Evolutionary conservation across 1,139 yeast genomes (phyloP).

Genomic region (Pichia terricola): DNA sequence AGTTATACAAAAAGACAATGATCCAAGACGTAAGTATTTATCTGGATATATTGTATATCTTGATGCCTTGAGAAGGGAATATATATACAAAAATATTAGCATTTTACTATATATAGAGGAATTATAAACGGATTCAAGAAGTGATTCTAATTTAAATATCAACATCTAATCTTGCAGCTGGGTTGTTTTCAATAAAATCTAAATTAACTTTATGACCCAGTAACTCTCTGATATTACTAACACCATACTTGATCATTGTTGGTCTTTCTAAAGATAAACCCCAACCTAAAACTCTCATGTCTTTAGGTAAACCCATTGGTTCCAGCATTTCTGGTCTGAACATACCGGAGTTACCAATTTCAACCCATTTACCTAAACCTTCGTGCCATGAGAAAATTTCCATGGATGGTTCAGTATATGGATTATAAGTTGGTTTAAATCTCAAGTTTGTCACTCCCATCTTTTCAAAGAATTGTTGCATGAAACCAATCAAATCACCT

Average conservation of each 20-base stretch:
- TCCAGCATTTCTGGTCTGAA: slow-evolving; percentile 99
- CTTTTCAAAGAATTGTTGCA: slow-evolving; percentile 93
- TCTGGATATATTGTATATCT: too few relatives aligned
- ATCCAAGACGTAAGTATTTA: too few relatives aligned
- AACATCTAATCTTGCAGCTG: slow-evolving; percentile 94
- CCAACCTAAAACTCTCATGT: slow-evolving; percentile 93
- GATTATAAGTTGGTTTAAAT: slow-evolving; percentile 98
- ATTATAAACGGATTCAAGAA: too few relatives aligned
- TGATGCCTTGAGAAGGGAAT: too few relatives aligned
- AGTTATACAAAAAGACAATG: too few relatives aligned
- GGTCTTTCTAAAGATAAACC: slow-evolving; percentile 97
- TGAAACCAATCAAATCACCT: slow-evolving; percentile 95
- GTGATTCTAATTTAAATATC: slow-evolving; percentile 30
- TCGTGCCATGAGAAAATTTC: slow-evolving; percentile 97
- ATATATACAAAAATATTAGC: too few relatives aligned
- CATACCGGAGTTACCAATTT: slow-evolving; percentile 99
- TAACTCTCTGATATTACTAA: slow-evolving; percentile 88
- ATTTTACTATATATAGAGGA: too few relatives aligned
- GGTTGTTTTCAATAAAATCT: slow-evolving; percentile 90
- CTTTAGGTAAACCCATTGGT: slow-evolving; percentile 94
- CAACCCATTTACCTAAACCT: slow-evolving; percentile 95
- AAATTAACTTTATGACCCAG: slow-evolving; percentile 90
- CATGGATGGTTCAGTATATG: slow-evolving; percentile 97
- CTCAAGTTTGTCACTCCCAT: slow-evolving; percentile 95
- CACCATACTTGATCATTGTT: slow-evolving; percentile 97